Base-by-base conservation (phyloP, 2,329 filamentous ascomycete genomes). In the Dryadomyces quercus-mongolicae region DNA sequence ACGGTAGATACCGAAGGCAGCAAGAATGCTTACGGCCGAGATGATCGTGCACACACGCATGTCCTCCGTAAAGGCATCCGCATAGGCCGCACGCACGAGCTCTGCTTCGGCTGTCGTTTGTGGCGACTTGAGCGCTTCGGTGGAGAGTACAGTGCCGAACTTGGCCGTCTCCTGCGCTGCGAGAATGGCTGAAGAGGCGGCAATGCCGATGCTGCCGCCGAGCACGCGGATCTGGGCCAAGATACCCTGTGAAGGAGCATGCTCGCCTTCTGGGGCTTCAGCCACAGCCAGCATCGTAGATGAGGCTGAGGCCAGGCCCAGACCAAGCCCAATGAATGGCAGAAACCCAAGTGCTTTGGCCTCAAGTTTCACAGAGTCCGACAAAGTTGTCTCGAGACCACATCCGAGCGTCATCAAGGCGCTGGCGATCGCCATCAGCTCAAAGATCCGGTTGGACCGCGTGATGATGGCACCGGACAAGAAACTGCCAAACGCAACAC, bases 181-280 rank as follows among this genome's bases (percentile, higher is more conserved):
- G 4, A 77, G 60, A 16, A 78, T 67, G 16, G 73, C 72, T 1
- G 76, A 73, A 20, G 75, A 79, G 1, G 72, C 69, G 2, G 77
- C 74, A 52, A 80, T 77, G 3, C 77, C 77, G 31, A 80, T 65
- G 55, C 75, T 78, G 6, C 77, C 76, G 5, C 77, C 77, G 0
- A 79, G 65, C 21, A 80, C 71, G 36, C 76, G 70, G 22, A 71
- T 63, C 54, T 80, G 75, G 0, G 76, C 72, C 13, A 79, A 61
- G 43, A 80, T 72, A 0, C 75, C 77, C 58, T 80, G 77, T 0
- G 75, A 74, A 2, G 57, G 56, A 1, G 59, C 74, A 56, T 74
- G 72, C 34, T 79, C 72, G 34, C 63, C 61, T 13, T 69, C 63
- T 0, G 73, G 67, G 13, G 73, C 67, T 58, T 75, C 72, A 2